Evolutionary conservation across 2,329 filamentous ascomycete species (phyloP), one percentile per base, ranked within the genome.

Genomic region (Colletotrichum tamarilloi): DNA sequence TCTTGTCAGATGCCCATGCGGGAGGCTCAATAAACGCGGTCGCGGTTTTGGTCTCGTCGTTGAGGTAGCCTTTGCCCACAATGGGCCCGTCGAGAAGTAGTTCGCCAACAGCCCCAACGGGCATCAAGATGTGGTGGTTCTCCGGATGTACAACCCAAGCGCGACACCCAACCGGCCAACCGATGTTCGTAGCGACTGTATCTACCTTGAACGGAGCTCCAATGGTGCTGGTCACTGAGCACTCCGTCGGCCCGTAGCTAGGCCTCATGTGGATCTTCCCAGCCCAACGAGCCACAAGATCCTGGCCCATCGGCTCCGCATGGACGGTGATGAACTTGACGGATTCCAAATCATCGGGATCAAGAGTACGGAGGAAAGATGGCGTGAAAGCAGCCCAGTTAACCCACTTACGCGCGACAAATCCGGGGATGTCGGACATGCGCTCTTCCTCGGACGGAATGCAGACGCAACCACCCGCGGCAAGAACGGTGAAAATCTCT

Each of bases 321-420:
- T 78, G 78, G 0, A 81, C 72, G 5, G 75, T 75, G 19, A 87
- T 76, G 0, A 83, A 85, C 30, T 80, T 77, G 1, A 87, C 76
- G 1, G 79, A 81, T 0, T 84, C 82, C 0, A 86, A 77, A 0
- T 76, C 74, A 0, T 77, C 74, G 0, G 85, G 81, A n/a, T 82
- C 78, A 5, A 87, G 79, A 30, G 82, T 84, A 3, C 85, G 78
- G 0, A 89, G 87, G 22, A 92, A 85, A 0, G 89, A 85, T 1
- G 90, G 88, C 0, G 91, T 92, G 73, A 91, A 85, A 73, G 88
- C 86, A 3, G 86, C 86, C 83, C 85, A 87, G 57, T 85, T 88
- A 19, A 86, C 87, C n/a, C 85, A 79, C 82, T 88, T 87, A 0
- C 84, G 79, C 6, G 83, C 82, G 22, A 91, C 87, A 1, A 84